phyloP scores from a whole-genome alignment of 345 rosid genomes.

The Populus alba region DNA sequence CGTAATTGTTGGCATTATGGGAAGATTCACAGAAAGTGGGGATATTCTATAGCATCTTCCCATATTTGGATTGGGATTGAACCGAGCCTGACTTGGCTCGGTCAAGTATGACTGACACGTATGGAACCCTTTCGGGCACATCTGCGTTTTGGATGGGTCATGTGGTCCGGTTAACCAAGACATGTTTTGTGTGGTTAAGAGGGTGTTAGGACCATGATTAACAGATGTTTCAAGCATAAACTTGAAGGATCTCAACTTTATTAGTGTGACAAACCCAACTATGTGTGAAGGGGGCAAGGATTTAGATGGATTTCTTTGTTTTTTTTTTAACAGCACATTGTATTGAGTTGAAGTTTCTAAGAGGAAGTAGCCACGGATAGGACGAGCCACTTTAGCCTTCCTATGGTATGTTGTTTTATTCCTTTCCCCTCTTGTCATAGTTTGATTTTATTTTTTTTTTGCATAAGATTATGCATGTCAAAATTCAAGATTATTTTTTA shows the following conservation, averaged over 20 bases:
- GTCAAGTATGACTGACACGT: neutral
- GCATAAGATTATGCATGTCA: too few species aligned
- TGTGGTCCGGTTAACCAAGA: neutral
- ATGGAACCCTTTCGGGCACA: neutral
- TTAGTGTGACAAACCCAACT: neutral
- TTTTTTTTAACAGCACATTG: too few species aligned
- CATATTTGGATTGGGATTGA: conserved; percentile 20
- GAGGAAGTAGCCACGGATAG: too few species aligned
- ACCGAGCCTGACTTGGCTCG: neutral
- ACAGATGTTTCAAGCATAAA: neutral
- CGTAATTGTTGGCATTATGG: neutral
- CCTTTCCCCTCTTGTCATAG: too few species aligned
- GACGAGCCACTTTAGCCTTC: too few species aligned
- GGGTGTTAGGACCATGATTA: neutral
- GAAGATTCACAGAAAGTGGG: neutral
- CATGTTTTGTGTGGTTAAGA: neutral
- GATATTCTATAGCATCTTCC: conserved; percentile 42
- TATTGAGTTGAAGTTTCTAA: too few species aligned
- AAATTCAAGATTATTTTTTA: too few species aligned
- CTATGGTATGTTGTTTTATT: too few species aligned
- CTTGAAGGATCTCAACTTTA: neutral
- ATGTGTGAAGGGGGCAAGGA: neutral
- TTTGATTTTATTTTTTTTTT: too few species aligned
- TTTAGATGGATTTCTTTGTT: too few species aligned
- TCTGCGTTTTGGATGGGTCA: neutral